These are phyloP conservation scores for Trichoderma reesei DNA, from an alignment of 495 filamentous ascomycete species.

Conservation along the genomic window DNA sequence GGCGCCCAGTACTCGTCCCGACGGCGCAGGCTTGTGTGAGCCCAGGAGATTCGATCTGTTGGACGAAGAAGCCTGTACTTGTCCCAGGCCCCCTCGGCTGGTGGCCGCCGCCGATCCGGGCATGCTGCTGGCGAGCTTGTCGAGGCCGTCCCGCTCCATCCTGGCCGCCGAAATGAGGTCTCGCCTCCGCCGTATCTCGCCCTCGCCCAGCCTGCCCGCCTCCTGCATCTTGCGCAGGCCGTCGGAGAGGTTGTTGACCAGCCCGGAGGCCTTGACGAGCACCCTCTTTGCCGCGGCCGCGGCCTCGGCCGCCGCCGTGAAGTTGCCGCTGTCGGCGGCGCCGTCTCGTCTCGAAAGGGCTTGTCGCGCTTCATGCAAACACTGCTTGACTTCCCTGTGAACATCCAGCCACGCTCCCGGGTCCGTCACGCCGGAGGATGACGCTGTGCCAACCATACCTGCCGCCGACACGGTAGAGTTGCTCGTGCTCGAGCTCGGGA, in stretches of 20 bases:
- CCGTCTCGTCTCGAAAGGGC: slow-evolving; percentile 68
- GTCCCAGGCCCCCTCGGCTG: slow-evolving; percentile 14
- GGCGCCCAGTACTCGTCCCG: slow-evolving; percentile 59
- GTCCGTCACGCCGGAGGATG: slow-evolving; percentile 48
- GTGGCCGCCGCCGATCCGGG: slow-evolving; percentile 31
- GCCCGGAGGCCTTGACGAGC: slow-evolving; percentile 61
- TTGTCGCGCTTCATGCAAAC: slow-evolving; percentile 72
- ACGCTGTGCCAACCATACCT: slow-evolving; percentile 30
- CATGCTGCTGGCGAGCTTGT: slow-evolving; percentile 67
- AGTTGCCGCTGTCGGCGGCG: slow-evolving; percentile 50
- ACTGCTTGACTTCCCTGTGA: slow-evolving; percentile 69
- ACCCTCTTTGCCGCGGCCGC: slow-evolving; percentile 71
- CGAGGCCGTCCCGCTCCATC: slow-evolving; percentile 79
- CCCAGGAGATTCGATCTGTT: slow-evolving; percentile 30
- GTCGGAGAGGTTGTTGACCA: slow-evolving; percentile 58
- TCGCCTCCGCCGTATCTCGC: slow-evolving; percentile 72
- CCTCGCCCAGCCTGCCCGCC: slow-evolving; percentile 54
- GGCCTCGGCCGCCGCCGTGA: slow-evolving; percentile 52
- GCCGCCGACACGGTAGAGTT: slow-evolving; percentile 39
- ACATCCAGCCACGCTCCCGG: slow-evolving; percentile 80
- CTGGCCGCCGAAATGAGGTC: slow-evolving; percentile 69
- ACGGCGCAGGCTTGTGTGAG: background rate
- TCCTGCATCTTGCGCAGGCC: slow-evolving; percentile 51
- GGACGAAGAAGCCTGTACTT: slow-evolving; percentile 18
- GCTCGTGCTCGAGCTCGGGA: slow-evolving; percentile 47